These are phyloP conservation scores for Geotrichum australiense DNA, from an alignment of 1,139 yeast genomes.

Conservation along the genomic window DNA sequence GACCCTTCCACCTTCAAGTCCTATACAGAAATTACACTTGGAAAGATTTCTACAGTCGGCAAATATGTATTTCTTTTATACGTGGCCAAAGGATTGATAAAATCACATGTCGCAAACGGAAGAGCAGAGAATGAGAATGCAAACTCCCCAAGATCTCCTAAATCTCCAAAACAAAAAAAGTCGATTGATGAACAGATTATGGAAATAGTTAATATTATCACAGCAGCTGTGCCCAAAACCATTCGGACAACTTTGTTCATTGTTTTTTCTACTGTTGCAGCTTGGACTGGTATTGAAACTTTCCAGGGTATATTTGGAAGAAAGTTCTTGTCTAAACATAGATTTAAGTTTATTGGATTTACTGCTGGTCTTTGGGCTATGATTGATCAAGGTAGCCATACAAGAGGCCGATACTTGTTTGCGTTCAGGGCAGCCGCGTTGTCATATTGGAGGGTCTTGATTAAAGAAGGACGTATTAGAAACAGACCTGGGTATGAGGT, in stretches of 20 bases:
- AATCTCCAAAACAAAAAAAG: slow-evolving; percentile 1
- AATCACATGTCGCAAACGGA: slow-evolving; percentile 1
- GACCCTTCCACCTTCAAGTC: slow-evolving; percentile 30
- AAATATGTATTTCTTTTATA: slow-evolving; percentile 32
- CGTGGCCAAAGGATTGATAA: slow-evolving; percentile 23
- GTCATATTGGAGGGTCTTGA: slow-evolving; percentile 34
- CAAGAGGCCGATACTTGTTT: slow-evolving; percentile 33
- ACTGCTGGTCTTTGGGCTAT: slow-evolving; percentile 39
- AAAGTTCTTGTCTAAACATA: slow-evolving; percentile 29
- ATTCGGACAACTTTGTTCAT: slow-evolving; percentile 32
- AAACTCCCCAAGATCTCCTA: not conserved
- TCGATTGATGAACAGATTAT: not conserved
- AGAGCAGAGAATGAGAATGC: slow-evolving; percentile 3
- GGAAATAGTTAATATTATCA: slow-evolving; percentile 13
- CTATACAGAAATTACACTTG: slow-evolving; percentile 26
- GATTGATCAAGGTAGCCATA: slow-evolving; percentile 30
- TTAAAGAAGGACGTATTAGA: slow-evolving; percentile 25
- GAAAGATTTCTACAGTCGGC: slow-evolving; percentile 27
- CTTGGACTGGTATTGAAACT: slow-evolving; percentile 39
- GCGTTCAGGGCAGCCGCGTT: slow-evolving; percentile 34
- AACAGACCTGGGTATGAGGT: slow-evolving; percentile 32
- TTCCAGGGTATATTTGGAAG: slow-evolving; percentile 31
- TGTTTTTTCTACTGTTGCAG: slow-evolving; percentile 35
- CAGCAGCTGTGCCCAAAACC: slow-evolving; percentile 26
- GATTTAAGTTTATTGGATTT: slow-evolving; percentile 37